Percentiles rank a stretch among this genome's conserved stretches.
Evolutionary conservation across 306 rosid species (phyloP).

Genomic region (Pterocarpus santalinus): DNA sequence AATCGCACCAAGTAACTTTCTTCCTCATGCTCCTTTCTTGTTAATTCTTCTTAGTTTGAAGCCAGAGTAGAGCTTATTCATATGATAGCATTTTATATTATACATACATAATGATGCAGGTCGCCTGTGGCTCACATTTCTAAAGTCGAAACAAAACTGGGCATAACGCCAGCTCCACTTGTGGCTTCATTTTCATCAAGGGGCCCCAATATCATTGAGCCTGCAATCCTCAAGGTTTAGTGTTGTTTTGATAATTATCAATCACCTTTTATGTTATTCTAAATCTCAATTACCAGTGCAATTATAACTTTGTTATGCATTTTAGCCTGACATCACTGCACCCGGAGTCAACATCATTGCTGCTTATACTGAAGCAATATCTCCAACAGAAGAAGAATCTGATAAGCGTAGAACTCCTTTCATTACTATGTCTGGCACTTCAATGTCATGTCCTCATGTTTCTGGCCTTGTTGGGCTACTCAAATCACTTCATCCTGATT

Average conservation of each 20-base stretch:
- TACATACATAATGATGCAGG: too few relatives aligned
- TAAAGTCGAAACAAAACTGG: not conserved
- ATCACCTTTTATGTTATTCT: too few relatives aligned
- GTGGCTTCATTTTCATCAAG: not conserved
- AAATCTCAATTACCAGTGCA: too few relatives aligned
- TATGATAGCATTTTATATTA: too few relatives aligned
- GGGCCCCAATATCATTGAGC: not conserved
- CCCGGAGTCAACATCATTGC: not conserved
- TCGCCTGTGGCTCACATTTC: not conserved
- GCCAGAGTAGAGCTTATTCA: too few relatives aligned
- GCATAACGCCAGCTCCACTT: not conserved
- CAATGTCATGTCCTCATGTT: not conserved
- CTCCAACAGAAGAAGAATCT: too few relatives aligned
- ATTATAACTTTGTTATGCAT: too few relatives aligned
- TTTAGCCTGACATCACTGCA: not conserved
- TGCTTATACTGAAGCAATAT: not conserved
- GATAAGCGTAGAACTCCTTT: not conserved
- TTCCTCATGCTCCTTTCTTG: too few relatives aligned
- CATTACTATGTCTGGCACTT: not conserved
- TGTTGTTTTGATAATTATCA: too few relatives aligned
- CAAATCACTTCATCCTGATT: not conserved
- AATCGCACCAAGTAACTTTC: too few relatives aligned
- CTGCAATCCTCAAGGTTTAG: not conserved
- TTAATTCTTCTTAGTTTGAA: too few relatives aligned
- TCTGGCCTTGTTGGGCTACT: not conserved